A percentile compares a stretch with the other conserved stretches of the same genome.
Conservation (phyloP, 306 rosid genomes). For the Begonia fuchsioides region DNA sequence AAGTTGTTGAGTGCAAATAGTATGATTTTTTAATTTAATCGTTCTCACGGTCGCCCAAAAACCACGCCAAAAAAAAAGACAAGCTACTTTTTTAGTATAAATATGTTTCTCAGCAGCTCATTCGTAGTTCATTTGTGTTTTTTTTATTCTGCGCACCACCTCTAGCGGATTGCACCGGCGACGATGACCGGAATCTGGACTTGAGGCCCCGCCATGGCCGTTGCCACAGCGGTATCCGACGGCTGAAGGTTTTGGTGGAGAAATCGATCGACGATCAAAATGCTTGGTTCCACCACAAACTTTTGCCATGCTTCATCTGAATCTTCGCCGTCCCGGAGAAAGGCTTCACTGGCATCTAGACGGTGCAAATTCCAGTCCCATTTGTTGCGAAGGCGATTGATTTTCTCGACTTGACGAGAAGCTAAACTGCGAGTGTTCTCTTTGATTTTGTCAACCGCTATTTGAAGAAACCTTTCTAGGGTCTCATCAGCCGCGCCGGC, state of each 20-base stretch:
- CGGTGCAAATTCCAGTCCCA: conserved; percentile 53
- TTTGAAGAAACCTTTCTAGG: neutral
- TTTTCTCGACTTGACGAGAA: conserved; percentile 38
- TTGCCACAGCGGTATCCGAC: no score
- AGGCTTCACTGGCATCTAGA: conserved; percentile 47
- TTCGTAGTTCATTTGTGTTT: no score
- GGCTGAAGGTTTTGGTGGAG: neutral
- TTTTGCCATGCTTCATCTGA: neutral
- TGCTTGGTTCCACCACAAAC: conserved; percentile 1
- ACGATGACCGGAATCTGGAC: no score
- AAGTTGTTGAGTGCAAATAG: no score
- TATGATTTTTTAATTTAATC: no score
- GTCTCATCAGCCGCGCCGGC: neutral
- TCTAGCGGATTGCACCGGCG: no score
- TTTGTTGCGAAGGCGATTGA: conserved; percentile 25
- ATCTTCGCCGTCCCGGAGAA: neutral
- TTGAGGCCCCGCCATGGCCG: no score
- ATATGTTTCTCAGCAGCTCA: no score
- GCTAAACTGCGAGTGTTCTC: conserved; percentile 24
- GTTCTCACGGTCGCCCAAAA: no score
- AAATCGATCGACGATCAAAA: neutral
- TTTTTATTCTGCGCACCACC: no score
- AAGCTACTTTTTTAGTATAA: no score
- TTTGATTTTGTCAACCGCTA: conserved; percentile 4
- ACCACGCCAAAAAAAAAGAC: no score